Conservation (phyloP, 2,329 filamentous ascomycete species). For the Epichloe gansuensis region DNA sequence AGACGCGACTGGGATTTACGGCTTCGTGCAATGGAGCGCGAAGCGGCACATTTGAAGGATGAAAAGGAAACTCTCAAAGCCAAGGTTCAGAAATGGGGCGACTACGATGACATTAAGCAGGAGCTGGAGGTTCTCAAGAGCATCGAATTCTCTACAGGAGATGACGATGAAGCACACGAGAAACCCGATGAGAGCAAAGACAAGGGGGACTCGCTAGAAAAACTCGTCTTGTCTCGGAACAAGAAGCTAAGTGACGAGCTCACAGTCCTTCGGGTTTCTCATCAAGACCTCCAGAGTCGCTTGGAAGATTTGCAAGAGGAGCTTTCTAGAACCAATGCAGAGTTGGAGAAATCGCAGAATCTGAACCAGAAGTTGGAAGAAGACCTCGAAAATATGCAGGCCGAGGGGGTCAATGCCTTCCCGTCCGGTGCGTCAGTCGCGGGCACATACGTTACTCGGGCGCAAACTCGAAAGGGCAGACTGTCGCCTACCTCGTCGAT, state of each 20-base stretch:
- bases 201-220: slow-evolving; percentile 73
- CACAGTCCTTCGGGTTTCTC: slow-evolving; percentile 82
- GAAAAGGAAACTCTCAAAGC: slow-evolving; percentile 69
- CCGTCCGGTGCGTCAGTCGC: slow-evolving; percentile 86
- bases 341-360: slow-evolving; percentile 72
- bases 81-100: slow-evolving; percentile 78
- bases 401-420: slow-evolving; percentile 70
- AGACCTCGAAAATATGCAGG: slow-evolving; percentile 77
- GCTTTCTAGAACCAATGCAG: slow-evolving; percentile 67
- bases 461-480: slow-evolving; percentile 50
- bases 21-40: slow-evolving; percentile 66
- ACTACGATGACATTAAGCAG: slow-evolving; percentile 93
- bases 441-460: slow-evolving; percentile 66
- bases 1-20: slow-evolving; percentile 65
- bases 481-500: slow-evolving; percentile 93
- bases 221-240: slow-evolving; percentile 81
- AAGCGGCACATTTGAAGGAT: slow-evolving; percentile 58
- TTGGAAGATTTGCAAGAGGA: slow-evolving; percentile 74
- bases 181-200: slow-evolving; percentile 21
- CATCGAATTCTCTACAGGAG: slow-evolving; percentile 88
- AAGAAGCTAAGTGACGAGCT: slow-evolving; percentile 94
- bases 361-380: slow-evolving; percentile 85
- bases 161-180: slow-evolving; percentile 55
- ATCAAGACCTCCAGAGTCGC: slow-evolving; percentile 76
- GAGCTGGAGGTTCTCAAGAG: slow-evolving; percentile 95